Base-by-base conservation (phyloP, 805 yeast species). In the Pichia sporocuriosa region DNA sequence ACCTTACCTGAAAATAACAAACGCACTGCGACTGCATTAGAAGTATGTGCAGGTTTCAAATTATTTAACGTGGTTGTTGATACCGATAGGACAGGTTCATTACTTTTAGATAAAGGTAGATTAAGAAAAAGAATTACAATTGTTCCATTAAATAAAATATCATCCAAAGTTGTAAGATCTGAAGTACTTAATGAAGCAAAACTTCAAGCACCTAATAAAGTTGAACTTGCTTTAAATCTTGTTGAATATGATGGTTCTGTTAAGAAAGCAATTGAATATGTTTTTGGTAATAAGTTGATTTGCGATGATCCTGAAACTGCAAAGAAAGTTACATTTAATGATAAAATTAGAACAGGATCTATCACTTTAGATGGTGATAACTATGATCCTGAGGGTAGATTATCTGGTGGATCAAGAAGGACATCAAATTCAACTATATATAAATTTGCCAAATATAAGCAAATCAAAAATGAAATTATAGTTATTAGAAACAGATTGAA, bases 301-400 rank as follows among this genome's bases (percentile, higher is more conserved):
- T 93, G 98, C 64, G 66, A 77, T 16, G 94, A 88, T 61, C 84
- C 96, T 0, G 81, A 83, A 13, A 79, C 95, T 0, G 97, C 98
- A 0, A 83, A 89, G 51, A 69, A 71, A 36, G 83, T 93, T n/a
- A 86, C 97, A 0, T 87, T 88, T 58, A 79, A 89, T 58, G 93
- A 90, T 0, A 73, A 77, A 41, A 79, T 90, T 13, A 72, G 86
- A 48, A 71, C 89, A 0, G 79, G 88, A 53, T 81, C 94, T 24
- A 87, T 94, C 13, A 93, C 99, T 0, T 59, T 84, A 26, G 89
- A 88, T 40, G 99, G 98, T 39, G 98, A 93, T 59, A 74, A 82
- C 10, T 93, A 89, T 62, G 98, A 93, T 57, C 98, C 98, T 0
- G 87, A 83, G 50, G 99, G 99, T 13, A 85, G 95, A 7, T 67